These are phyloP conservation scores for Claviceps pusilla DNA, from an alignment of 2,329 filamentous ascomycete species.

Conservation along the genomic window DNA sequence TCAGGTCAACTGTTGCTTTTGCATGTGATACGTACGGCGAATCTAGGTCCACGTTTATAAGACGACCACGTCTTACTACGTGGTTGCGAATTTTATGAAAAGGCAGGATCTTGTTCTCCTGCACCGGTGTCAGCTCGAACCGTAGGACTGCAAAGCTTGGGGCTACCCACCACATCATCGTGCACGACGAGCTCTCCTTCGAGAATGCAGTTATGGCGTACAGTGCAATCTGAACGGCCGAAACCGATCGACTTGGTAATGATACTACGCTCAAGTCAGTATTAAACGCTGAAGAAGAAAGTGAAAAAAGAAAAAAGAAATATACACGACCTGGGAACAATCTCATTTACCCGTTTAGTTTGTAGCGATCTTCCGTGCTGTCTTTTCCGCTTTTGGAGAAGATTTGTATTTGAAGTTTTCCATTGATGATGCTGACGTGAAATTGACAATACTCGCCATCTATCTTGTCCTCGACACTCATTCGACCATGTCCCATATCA, in stretches of 20 bases:
- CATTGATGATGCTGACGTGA: constrained; percentile 54
- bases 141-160: not conserved
- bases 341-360: constrained; percentile 37
- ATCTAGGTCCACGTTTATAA: constrained; percentile 52
- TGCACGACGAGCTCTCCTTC: constrained; percentile 75
- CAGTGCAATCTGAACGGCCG: constrained; percentile 38
- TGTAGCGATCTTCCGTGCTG: constrained; percentile 55
- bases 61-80: constrained; percentile 55
- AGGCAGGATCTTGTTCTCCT: constrained; percentile 48
- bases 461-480: constrained; percentile 70
- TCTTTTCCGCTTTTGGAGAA: constrained; percentile 91
- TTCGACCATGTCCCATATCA: constrained; percentile 42
- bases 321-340: too few species aligned
- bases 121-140: constrained; percentile 5
- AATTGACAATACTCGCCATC: constrained; percentile 87
- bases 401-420: constrained; percentile 49
- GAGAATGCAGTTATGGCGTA: constrained; percentile 56
- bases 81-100: constrained; percentile 78
- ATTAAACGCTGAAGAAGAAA: not conserved
- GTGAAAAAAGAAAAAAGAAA: too few species aligned
- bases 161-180: constrained; percentile 38
- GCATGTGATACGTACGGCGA: constrained; percentile 37
- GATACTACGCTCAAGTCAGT: constrained; percentile 21
- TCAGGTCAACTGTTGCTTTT: not conserved
- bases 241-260: constrained; percentile 52